Evolutionary conservation across 1,139 yeast species (phyloP).

Genomic region (Yamadazyma mexicana): DNA sequence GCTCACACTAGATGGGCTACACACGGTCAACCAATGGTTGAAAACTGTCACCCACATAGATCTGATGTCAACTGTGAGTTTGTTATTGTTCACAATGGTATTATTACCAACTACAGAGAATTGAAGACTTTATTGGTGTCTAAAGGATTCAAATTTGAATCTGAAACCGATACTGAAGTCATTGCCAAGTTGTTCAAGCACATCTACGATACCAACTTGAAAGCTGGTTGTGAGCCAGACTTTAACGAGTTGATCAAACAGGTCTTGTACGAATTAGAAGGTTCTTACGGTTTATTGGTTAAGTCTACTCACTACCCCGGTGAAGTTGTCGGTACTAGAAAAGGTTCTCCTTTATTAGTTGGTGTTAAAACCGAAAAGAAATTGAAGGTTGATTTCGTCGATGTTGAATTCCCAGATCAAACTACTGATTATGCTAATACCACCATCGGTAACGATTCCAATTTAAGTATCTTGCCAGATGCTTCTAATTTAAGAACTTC

Average conservation of each 20-base stretch:
- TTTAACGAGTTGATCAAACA: slow-evolving; percentile 91
- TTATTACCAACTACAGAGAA: slow-evolving; percentile 92
- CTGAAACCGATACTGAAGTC: slow-evolving; percentile 97
- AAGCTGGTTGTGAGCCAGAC: slow-evolving; percentile 55
- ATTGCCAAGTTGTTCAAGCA: slow-evolving; percentile 95
- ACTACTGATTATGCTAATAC: slow-evolving; percentile 11
- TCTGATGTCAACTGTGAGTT: slow-evolving; percentile 84
- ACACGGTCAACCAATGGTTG: slow-evolving; percentile 87
- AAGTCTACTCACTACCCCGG: slow-evolving; percentile 92
- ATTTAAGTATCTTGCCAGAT: slow-evolving; percentile 26
- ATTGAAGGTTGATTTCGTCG: slow-evolving; percentile 96
- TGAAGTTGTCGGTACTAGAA: slow-evolving; percentile 95
- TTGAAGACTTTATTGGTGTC: slow-evolving; percentile 75
- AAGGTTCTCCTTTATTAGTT: slow-evolving; percentile 94
- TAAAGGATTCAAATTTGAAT: slow-evolving; percentile 82
- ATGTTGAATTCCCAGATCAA: slow-evolving; percentile 88
- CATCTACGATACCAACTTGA: slow-evolving; percentile 76
- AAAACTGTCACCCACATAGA: slow-evolving; percentile 95
- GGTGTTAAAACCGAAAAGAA: slow-evolving; percentile 96
- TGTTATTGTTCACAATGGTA: slow-evolving; percentile 95
- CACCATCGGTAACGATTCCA: slow-evolving; percentile 19
- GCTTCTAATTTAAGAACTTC: slow-evolving; percentile 73
- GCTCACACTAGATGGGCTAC: slow-evolving; percentile 99
- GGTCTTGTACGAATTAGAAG: slow-evolving; percentile 90
- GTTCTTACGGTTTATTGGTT: slow-evolving; percentile 94